Conservation (phyloP, 2,329 filamentous ascomycete genomes). For the Colletotrichum sp. region DNA sequence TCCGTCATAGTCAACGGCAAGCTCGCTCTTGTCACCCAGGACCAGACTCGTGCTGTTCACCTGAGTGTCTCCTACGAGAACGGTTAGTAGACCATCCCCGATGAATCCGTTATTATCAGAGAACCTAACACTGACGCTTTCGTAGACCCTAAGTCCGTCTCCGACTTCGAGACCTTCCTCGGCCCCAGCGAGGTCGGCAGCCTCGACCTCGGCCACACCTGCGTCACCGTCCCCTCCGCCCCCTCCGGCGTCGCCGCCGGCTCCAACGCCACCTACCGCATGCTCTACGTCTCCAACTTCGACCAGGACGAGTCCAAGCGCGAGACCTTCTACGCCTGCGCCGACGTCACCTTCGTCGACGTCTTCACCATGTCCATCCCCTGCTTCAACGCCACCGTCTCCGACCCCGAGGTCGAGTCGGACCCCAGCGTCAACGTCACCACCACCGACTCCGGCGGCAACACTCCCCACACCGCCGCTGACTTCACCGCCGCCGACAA, state of each 20-base stretch:
- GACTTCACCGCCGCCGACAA: conserved; percentile 27
- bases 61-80: conserved; percentile 58
- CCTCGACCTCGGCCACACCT: conserved; percentile 51
- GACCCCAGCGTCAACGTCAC: conserved; percentile 22
- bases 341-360: conserved; percentile 50
- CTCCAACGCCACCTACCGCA: conserved; percentile 52
- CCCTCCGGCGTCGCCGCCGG: conserved; percentile 40
- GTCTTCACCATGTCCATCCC: conserved; percentile 37
- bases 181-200: conserved; percentile 36
- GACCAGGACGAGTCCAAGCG: conserved; percentile 40
- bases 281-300: conserved; percentile 51
- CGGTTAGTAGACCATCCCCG: conserved; percentile 36
- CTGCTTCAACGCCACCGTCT: conserved; percentile 50
- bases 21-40: conserved; percentile 60
- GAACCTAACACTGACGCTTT: not conserved
- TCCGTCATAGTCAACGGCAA: conserved; percentile 51
- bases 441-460: conserved; percentile 13
- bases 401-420: conserved; percentile 27
- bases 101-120: no score
- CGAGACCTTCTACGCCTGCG: conserved; percentile 54
- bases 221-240: conserved; percentile 41
- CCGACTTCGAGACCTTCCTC: conserved; percentile 45
- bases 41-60: conserved; percentile 59
- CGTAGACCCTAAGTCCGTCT: conserved; percentile 41
- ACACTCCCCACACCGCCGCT: conserved; percentile 24